Percentiles rank a stretch among this genome's conserved stretches.
Conservation (phyloP, 1,139 yeast species). For the Suhomyces anneliseae region DNA sequence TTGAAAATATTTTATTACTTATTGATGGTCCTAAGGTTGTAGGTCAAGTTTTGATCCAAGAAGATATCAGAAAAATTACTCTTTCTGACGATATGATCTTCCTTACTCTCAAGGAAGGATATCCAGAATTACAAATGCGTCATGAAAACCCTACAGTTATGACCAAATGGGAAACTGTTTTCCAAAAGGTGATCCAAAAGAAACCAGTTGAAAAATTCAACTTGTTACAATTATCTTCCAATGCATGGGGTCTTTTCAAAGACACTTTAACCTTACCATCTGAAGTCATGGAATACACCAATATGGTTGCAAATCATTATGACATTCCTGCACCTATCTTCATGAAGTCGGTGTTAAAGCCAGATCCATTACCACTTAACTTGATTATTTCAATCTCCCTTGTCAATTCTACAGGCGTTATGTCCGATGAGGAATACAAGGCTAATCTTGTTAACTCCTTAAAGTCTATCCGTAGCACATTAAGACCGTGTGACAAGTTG, state of each 20-base stretch:
- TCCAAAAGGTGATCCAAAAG: slow-evolving; percentile 19
- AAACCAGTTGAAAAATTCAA: slow-evolving; percentile 26
- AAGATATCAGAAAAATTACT: slow-evolving; percentile 37
- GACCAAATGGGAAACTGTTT: slow-evolving; percentile 42
- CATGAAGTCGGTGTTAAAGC: slow-evolving; percentile 30
- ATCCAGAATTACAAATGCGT: slow-evolving; percentile 48
- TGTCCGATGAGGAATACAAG: slow-evolving; percentile 36
- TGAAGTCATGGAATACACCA: slow-evolving; percentile 39
- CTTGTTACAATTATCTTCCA: slow-evolving; percentile 50
- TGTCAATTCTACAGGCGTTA: slow-evolving; percentile 27
- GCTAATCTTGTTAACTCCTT: slow-evolving; percentile 28
- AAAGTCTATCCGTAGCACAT: slow-evolving; percentile 22
- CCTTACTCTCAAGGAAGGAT: slow-evolving; percentile 38
- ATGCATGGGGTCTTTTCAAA: slow-evolving; percentile 44
- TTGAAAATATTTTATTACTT: slow-evolving; percentile 40
- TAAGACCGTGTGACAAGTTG: slow-evolving; percentile 48
- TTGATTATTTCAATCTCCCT: slow-evolving; percentile 50
- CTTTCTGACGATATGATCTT: slow-evolving; percentile 28
- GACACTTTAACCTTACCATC: slow-evolving; percentile 33
- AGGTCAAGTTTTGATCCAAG: slow-evolving; percentile 32
- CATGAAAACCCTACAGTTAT: slow-evolving; percentile 36
- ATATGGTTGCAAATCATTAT: slow-evolving; percentile 32
- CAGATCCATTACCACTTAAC: slow-evolving; percentile 44
- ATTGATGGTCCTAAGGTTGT: slow-evolving; percentile 35
- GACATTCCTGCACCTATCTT: slow-evolving; percentile 42